phyloP scores from a whole-genome alignment of 75 land plant species.

The Larix kaempferi region DNA sequence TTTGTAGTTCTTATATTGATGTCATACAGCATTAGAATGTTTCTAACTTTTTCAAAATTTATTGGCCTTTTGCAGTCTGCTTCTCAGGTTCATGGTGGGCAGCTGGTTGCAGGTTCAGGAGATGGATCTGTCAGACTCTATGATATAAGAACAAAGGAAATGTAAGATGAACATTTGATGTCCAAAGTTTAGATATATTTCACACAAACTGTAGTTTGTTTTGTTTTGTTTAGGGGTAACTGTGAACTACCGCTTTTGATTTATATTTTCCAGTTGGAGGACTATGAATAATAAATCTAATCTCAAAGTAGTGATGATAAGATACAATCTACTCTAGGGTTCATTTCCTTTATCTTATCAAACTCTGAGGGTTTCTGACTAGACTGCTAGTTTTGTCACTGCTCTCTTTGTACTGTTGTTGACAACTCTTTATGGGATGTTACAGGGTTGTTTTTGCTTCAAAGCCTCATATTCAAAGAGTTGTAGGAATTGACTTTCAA shows the following conservation, averaged over 20 bases:
- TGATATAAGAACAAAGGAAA: constrained; percentile 66
- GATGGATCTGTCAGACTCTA: constrained; percentile 79
- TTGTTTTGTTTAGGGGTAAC: too few relatives aligned
- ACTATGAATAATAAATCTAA: not conserved
- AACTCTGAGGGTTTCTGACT: not conserved
- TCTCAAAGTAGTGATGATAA: not conserved
- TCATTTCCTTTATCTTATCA: not conserved
- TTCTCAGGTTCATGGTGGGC: constrained; percentile 79
- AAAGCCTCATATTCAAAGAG: constrained; percentile 48
- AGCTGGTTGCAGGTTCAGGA: constrained; percentile 69
- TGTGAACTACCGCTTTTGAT: not conserved
- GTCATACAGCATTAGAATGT: not conserved
- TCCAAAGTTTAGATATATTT: too few relatives aligned
- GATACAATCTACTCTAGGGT: not conserved
- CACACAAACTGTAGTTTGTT: too few relatives aligned
- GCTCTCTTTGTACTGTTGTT: not conserved
- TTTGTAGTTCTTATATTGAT: not conserved
- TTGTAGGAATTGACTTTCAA: constrained; percentile 79
- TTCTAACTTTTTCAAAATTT: not conserved
- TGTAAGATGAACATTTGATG: constrained; percentile 33
- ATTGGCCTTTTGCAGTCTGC: constrained; percentile 56
- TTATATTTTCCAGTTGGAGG: not conserved
- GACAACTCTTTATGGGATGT: not conserved
- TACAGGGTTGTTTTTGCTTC: constrained; percentile 58
- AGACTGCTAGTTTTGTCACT: not conserved